Evolutionary conservation across 805 yeast species (phyloP).

Genomic region (Isabelozyma pseudorhagii): DNA sequence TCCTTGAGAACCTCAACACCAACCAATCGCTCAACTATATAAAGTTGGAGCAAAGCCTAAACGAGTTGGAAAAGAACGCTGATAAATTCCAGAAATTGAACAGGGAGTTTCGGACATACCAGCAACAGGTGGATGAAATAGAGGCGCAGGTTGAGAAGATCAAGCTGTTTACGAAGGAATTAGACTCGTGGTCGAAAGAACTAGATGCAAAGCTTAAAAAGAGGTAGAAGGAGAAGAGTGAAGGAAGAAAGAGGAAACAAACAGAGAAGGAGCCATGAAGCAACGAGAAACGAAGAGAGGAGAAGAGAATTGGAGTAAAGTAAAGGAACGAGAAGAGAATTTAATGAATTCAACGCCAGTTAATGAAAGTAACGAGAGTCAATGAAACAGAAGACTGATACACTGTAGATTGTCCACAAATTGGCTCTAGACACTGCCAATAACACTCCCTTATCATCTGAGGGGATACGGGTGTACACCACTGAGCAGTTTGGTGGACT

Average conservation of each 20-base stretch:
- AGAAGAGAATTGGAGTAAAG: too few relatives aligned
- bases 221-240: neutral
- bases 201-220: constrained; percentile 40
- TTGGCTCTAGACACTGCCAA: too few relatives aligned
- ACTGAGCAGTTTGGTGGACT: too few relatives aligned
- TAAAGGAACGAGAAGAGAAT: too few relatives aligned
- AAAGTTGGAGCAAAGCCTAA: constrained; percentile 37
- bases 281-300: neutral
- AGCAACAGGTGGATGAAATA: constrained; percentile 21
- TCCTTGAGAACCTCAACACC: constrained; percentile 56
- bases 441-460: too few relatives aligned
- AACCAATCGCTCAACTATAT: constrained; percentile 52
- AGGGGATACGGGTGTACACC: too few relatives aligned
- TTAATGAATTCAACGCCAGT: too few relatives aligned
- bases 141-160: constrained; percentile 37
- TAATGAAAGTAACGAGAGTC: too few relatives aligned
- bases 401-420: too few relatives aligned
- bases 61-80: constrained; percentile 42
- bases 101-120: constrained; percentile 21
- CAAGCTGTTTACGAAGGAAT: constrained; percentile 48
- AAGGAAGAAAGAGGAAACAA: neutral
- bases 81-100: constrained; percentile 22
- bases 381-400: too few relatives aligned
- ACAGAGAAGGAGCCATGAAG: neutral
- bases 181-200: constrained; percentile 62